These are phyloP conservation scores for Tylopilus subfusipes DNA, from an alignment of 768 basidiomycete species.

Conservation along the genomic window DNA sequence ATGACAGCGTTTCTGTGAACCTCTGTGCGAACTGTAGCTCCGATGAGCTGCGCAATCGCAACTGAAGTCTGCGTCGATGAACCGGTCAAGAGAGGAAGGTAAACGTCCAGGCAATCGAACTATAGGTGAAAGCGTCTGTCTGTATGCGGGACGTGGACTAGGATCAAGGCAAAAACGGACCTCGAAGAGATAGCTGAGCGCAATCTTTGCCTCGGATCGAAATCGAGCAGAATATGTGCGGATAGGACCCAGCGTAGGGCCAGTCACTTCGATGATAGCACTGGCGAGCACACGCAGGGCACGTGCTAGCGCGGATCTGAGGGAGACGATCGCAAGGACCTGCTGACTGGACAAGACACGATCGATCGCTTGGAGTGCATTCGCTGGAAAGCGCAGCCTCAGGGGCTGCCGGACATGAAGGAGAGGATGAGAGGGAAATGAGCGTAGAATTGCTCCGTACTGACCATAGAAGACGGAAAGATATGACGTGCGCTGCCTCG, in stretches of 20 bases:
- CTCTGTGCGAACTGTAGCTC: slow-evolving; percentile 45
- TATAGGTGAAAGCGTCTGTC: slow-evolving; percentile 20
- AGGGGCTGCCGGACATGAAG: slow-evolving; percentile 43
- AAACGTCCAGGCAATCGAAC: slow-evolving; percentile 61
- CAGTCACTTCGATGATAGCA: slow-evolving; percentile 63
- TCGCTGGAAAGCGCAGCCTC: slow-evolving; percentile 56
- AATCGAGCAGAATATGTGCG: slow-evolving; percentile 33
- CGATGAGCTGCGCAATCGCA: slow-evolving; percentile 59
- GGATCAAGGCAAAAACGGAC: slow-evolving; percentile 32
- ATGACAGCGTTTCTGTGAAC: slow-evolving; percentile 49
- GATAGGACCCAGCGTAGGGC: slow-evolving; percentile 68
- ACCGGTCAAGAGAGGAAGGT: slow-evolving; percentile 59
- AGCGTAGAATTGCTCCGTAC: slow-evolving; percentile 17
- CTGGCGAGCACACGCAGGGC: slow-evolving; percentile 59
- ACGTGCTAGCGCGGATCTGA: slow-evolving; percentile 59
- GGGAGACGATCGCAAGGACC: slow-evolving; percentile 34
- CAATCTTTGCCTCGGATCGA: slow-evolving; percentile 49
- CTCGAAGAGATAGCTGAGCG: slow-evolving; percentile 59
- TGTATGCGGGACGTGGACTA: not conserved
- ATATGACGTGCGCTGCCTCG: slow-evolving; percentile 72
- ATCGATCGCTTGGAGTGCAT: slow-evolving; percentile 59
- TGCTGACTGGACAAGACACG: slow-evolving; percentile 46
- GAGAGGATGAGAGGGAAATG: slow-evolving; percentile 29
- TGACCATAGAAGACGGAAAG: slow-evolving; percentile 71
- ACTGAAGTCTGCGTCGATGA: slow-evolving; percentile 39